Conservation (phyloP, 306 rosid genomes). For the Cajanus cajan region DNA sequence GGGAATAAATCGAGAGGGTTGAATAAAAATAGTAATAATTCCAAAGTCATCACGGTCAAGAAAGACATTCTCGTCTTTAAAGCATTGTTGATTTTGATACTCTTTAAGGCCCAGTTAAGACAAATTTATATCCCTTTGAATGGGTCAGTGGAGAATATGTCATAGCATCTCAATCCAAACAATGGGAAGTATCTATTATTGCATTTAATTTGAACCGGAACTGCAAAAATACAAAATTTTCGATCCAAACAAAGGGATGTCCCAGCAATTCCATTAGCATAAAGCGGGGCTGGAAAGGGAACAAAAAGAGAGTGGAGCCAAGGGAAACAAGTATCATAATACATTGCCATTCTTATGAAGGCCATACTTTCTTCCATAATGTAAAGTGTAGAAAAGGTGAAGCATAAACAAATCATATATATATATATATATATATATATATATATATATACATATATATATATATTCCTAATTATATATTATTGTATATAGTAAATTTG, state of each 20-base stretch:
- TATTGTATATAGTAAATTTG: too few species aligned
- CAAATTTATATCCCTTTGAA: not conserved
- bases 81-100: constrained; percentile 5
- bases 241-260: constrained; percentile 24
- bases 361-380: too few species aligned
- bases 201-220: not conserved
- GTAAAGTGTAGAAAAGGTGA: too few species aligned
- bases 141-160: constrained; percentile 12
- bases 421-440: too few species aligned
- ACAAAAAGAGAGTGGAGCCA: not conserved
- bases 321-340: not conserved
- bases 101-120: not conserved
- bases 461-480: too few species aligned
- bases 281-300: not conserved
- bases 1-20: not conserved
- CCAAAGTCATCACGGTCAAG: not conserved
- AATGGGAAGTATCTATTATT: not conserved
- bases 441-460: too few species aligned
- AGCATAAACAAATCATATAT: too few species aligned
- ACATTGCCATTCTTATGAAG: too few species aligned
- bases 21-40: not conserved
- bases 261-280: not conserved
- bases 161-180: constrained; percentile 1
- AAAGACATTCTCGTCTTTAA: constrained; percentile 11
- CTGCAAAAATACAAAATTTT: not conserved